Evolutionary conservation across 495 filamentous ascomycete genomes (phyloP).

Genomic region (Penicillium longicatenatum): DNA sequence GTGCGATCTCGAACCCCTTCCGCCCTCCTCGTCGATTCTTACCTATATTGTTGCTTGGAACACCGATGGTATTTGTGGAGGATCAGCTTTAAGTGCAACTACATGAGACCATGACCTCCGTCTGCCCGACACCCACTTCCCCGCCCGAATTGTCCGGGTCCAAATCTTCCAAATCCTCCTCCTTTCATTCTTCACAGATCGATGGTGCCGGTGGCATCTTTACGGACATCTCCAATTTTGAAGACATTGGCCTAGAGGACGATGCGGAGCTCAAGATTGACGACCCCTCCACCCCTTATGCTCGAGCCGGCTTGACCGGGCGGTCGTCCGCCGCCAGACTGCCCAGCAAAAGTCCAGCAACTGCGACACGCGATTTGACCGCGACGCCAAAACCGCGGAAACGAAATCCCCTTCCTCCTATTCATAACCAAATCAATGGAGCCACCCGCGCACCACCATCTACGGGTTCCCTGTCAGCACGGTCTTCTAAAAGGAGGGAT

Average conservation of each 20-base stretch:
- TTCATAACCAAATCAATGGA: slow-evolving; percentile 34
- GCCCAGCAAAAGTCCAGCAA: slow-evolving; percentile 32
- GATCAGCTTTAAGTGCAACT: slow-evolving; percentile 14
- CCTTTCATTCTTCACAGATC: slow-evolving; percentile 73
- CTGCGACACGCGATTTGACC: slow-evolving; percentile 46
- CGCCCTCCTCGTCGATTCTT: slow-evolving; percentile 18
- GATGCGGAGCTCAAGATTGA: slow-evolving; percentile 43
- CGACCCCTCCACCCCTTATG: slow-evolving; percentile 32
- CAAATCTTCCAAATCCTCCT: slow-evolving; percentile 88
- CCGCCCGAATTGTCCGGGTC: slow-evolving; percentile 83
- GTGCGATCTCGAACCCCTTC: slow-evolving; percentile 26
- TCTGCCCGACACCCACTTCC: slow-evolving; percentile 65
- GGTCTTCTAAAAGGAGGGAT: slow-evolving; percentile 29
- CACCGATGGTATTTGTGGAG: slow-evolving; percentile 15
- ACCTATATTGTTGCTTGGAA: slow-evolving; percentile 10
- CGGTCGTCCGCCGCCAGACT: slow-evolving; percentile 39
- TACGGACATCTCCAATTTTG: slow-evolving; percentile 78
- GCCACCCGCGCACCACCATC: slow-evolving; percentile 25
- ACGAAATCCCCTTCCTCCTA: slow-evolving; percentile 41
- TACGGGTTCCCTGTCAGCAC: slow-evolving; percentile 22
- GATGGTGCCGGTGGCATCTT: slow-evolving; percentile 67
- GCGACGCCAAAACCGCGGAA: slow-evolving; percentile 45
- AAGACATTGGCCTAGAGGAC: slow-evolving; percentile 89
- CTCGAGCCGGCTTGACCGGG: slow-evolving; percentile 28
- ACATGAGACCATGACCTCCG: slow-evolving; percentile 62